These are phyloP conservation scores for Leccinum pseudoinsigne DNA, from an alignment of 1,284 basidiomycete genomes.

Conservation along the genomic window DNA sequence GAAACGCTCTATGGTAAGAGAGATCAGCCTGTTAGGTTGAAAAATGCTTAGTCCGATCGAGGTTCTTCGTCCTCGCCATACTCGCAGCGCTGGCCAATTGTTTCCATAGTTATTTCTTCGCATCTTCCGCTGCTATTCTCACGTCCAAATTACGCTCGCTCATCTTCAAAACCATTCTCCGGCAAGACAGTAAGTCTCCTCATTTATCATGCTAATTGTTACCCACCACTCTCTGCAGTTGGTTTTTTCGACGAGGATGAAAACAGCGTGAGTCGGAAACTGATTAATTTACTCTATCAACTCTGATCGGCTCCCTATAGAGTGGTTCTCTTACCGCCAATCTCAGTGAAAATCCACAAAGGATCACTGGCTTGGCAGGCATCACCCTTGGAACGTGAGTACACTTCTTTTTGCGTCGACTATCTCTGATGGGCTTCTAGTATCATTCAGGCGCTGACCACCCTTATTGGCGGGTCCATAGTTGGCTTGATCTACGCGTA, in stretches of 20 bases:
- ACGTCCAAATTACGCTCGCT: constrained; percentile 68
- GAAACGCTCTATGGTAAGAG: neutral
- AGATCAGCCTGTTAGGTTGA: neutral
- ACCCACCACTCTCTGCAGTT: constrained; percentile 42
- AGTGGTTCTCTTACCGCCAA: constrained; percentile 83
- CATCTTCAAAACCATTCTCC: constrained; percentile 74
- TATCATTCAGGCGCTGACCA: constrained; percentile 82
- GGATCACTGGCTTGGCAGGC: constrained; percentile 89
- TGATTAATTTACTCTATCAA: neutral
- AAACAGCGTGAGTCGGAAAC: constrained; percentile 55
- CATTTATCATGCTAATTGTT: neutral
- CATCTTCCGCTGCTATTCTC: constrained; percentile 64
- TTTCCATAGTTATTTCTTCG: constrained; percentile 70
- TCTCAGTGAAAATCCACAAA: constrained; percentile 90
- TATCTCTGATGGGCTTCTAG: constrained; percentile 30
- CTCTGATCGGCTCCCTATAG: constrained; percentile 30
- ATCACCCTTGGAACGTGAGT: constrained; percentile 79
- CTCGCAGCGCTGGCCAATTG: constrained; percentile 61
- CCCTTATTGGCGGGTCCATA: constrained; percentile 73
- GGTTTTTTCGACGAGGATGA: constrained; percentile 88
- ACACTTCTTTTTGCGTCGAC: neutral
- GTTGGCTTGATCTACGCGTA: constrained; percentile 82
- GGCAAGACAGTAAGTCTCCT: constrained; percentile 71
- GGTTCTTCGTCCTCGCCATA: constrained; percentile 85
- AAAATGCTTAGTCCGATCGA: constrained; percentile 25